These are phyloP conservation scores for Phascolomyces articulosus DNA, from an alignment of 371 early-diverging fungal genomes.

Conservation along the genomic window DNA sequence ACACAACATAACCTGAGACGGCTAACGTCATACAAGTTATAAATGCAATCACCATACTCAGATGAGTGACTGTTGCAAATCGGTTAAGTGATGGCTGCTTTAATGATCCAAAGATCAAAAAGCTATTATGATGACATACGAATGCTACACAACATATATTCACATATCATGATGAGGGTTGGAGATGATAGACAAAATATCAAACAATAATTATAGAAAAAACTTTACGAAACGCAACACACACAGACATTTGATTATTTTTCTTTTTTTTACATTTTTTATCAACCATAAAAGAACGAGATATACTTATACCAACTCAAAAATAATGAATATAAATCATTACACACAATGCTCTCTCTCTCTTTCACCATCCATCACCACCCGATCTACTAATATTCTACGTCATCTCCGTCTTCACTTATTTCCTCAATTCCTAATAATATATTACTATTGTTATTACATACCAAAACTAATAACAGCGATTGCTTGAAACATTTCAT, in stretches of 20 bases:
- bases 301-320: too few species aligned
- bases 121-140: conserved; percentile 85
- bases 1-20: conserved; percentile 65
- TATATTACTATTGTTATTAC: background rate
- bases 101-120: conserved; percentile 77
- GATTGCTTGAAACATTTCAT: conserved; percentile 73
- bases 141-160: conserved; percentile 50
- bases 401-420: too few species aligned
- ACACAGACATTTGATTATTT: too few species aligned
- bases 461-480: conserved; percentile 84
- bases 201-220: background rate
- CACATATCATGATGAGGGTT: background rate
- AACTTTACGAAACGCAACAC: too few species aligned
- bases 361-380: too few species aligned
- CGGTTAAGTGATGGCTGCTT: conserved; percentile 74
- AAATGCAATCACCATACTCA: conserved; percentile 68
- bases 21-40: conserved; percentile 71
- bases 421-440: too few species aligned
- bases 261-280: too few species aligned
- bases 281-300: too few species aligned
- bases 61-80: conserved; percentile 72
- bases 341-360: too few species aligned
- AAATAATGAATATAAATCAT: too few species aligned
- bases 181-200: background rate
- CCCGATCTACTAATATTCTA: too few species aligned